Evolutionary conservation across 202 grass and related monocot species (phyloP), one percentile per base, ranked within the genome.

Genomic region (Eragrostis tef): DNA sequence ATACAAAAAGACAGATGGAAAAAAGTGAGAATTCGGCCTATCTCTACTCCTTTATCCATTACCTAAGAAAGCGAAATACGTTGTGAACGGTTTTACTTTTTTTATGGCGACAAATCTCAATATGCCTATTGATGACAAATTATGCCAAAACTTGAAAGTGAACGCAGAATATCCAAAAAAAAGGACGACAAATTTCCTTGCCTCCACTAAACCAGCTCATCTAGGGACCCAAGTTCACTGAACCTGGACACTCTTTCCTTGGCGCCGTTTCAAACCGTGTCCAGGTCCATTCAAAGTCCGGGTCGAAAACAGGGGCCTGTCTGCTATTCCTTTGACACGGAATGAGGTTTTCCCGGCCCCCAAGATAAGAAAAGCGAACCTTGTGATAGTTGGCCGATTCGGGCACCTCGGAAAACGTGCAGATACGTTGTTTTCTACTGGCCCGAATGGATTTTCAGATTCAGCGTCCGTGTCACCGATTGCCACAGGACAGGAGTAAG

Each of bases 271-370:
- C 11, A n/a, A 71, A 60, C 29, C 66, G 22, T 21, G 87, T 82
- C 83, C 29, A 86, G 78, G 83, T 86, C 58, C 83, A 82, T 85
- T 64, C 70, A 6, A 66, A 36, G n/a, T 9, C 27, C 8, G 13
- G 25, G 22, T 17, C 20, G 11, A 74, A 74, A 36, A 27, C 50
- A 39, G 27, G 19, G 6, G 34, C 34, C 34, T 17, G 2, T 25
- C 36, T 34, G 73, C 57, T 15, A 6, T 11, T n/a, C 73, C 79
- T 60, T 46, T 24, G 43, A 82, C 69, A 45, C 43, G 46, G 53
- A 6, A 26, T 5, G 67, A 66, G 57, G 34, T 82, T 76, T 63
- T 70, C 5, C 44, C 63, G 29, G 50, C 7, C 20, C 51, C 44
- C 11, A 11, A 70, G 71, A 71, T 71, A 76, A 64, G 48, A 26